These are phyloP conservation scores for Tolypocladium endophyticum DNA, from an alignment of 2,329 filamentous ascomycete genomes.

Conservation along the genomic window DNA sequence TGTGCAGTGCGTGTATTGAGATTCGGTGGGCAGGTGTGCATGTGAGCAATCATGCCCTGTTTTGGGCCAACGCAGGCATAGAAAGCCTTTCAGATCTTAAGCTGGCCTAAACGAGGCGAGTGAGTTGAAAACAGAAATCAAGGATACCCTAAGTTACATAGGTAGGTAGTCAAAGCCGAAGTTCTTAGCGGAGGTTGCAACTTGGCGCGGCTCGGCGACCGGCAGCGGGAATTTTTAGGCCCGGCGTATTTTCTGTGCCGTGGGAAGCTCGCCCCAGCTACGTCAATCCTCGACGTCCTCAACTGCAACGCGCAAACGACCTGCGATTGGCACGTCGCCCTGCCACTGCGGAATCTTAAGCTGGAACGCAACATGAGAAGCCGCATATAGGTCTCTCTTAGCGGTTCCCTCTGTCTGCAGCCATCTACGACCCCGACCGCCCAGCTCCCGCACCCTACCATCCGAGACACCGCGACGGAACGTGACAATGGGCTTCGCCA, in stretches of 20 bases:
- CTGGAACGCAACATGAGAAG: conserved; percentile 22
- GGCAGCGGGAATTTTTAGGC: not conserved
- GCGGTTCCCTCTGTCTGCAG: not conserved
- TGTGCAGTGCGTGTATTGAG: not conserved
- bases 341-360: conserved; percentile 10
- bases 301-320: not conserved
- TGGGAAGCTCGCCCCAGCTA: not conserved
- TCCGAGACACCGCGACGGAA: conserved; percentile 1
- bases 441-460: not conserved
- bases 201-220: not conserved
- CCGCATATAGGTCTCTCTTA: conserved; percentile 9
- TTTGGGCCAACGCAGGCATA: not conserved
- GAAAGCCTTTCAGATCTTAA: not conserved
- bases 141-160: too few species aligned
- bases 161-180: too few species aligned
- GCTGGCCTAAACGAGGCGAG: not conserved
- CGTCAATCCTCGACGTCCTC: not conserved
- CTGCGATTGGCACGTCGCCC: not conserved
- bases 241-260: not conserved
- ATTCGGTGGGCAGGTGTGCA: too few species aligned
- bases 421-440: not conserved
- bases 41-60: too few species aligned
- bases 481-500: conserved; percentile 58
- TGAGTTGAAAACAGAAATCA: too few species aligned
- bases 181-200: too few species aligned